phyloP scores from a whole-genome alignment of 108 stramenopile genomes.

The Aureococcus anophagefferens region DNA sequence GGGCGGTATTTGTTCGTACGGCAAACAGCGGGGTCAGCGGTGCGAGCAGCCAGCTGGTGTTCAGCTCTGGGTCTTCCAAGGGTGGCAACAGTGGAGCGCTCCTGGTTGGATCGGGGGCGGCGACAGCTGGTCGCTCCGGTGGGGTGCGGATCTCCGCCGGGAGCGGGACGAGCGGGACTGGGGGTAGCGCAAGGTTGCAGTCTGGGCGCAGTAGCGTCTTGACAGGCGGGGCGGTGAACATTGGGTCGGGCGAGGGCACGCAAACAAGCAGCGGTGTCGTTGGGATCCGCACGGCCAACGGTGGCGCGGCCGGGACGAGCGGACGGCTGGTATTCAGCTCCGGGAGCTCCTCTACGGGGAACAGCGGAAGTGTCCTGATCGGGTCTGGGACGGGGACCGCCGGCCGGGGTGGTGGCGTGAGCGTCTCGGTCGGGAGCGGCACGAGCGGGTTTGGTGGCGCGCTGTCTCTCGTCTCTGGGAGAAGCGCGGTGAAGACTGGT shows the following conservation, averaged over 20 bases:
- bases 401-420: background rate
- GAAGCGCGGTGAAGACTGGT: background rate
- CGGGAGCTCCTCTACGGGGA: conserved; percentile 18
- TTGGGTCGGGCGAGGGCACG: conserved; percentile 5
- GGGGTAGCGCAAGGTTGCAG: conserved; percentile 5
- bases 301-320: background rate
- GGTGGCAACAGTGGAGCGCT: background rate
- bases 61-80: background rate
- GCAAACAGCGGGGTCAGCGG: background rate
- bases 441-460: background rate
- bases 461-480: background rate
- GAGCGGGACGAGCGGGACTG: conserved; percentile 1
- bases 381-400: background rate
- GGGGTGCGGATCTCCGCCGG: background rate
- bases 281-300: conserved; percentile 15
- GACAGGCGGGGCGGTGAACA: background rate
- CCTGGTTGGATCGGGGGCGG: background rate
- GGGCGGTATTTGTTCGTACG: background rate
- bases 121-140: background rate
- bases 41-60: background rate
- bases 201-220: conserved; percentile 7
- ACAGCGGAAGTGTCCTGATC: conserved; percentile 19
- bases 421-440: conserved; percentile 3
- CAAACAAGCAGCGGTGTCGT: conserved; percentile 14
- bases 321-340: conserved; percentile 19